A percentile compares a stretch with the other conserved stretches of the same genome.
Evolutionary conservation across 2,329 filamentous ascomycete species (phyloP).

Genomic region (Celoporthe dispersa): DNA sequence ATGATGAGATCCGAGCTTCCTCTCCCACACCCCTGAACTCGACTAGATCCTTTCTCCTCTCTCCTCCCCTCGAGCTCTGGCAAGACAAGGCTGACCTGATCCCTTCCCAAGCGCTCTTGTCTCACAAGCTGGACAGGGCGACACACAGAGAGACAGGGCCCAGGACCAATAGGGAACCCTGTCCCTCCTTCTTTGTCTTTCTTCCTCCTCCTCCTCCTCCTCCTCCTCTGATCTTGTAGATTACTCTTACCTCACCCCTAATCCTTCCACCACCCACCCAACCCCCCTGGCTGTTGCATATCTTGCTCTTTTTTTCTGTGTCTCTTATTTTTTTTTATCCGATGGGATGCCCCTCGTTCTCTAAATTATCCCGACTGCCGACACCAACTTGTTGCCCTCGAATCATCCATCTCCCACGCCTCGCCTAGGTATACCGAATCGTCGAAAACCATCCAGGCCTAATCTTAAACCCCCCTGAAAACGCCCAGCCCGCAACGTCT

Average conservation of each 20-base stretch:
- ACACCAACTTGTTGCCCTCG: background rate
- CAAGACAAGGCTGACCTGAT: background rate
- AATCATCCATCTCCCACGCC: background rate
- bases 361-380: background rate
- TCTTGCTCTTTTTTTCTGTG: background rate
- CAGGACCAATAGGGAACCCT: background rate
- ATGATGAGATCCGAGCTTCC: constrained; percentile 6
- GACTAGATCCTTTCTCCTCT: background rate
- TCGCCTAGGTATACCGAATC: background rate
- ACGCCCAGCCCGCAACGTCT: background rate
- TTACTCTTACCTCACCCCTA: background rate
- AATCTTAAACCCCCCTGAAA: constrained; percentile 2
- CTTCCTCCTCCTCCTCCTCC: background rate
- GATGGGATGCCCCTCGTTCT: background rate
- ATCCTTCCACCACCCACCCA: background rate
- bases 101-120: background rate
- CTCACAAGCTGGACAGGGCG: background rate
- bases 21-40: background rate
- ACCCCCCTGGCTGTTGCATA: background rate
- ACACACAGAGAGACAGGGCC: background rate
- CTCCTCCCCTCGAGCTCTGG: background rate
- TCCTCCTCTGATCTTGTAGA: background rate
- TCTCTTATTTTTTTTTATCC: background rate
- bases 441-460: background rate
- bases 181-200: background rate